Percentiles rank a stretch among this genome's conserved stretches.
These are phyloP conservation scores for Neofusicoccum sp. DNA, from an alignment of 2,329 filamentous ascomycete species.

Conservation along the genomic window DNA sequence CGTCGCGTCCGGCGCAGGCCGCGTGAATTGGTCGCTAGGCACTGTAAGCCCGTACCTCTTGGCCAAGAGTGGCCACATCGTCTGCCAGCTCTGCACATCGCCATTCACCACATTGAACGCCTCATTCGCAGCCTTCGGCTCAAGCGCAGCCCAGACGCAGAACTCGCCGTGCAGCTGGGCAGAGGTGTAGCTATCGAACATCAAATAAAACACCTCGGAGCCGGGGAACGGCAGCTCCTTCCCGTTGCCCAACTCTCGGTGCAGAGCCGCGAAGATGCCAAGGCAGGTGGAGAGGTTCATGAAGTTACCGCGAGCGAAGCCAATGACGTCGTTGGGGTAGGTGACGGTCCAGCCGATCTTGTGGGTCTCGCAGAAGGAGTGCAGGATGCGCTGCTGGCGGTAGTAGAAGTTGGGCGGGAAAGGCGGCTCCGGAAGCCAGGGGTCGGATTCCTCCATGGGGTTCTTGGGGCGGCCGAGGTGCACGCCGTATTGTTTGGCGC, in stretches of 20 bases:
- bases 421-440: slow-evolving; percentile 40
- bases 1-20: too few relatives aligned
- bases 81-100: slow-evolving; percentile 43
- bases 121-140: slow-evolving; percentile 37
- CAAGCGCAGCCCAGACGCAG: slow-evolving; percentile 33
- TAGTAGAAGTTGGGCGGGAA: slow-evolving; percentile 52
- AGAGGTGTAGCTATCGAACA: slow-evolving; percentile 31
- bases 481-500: slow-evolving; percentile 54
- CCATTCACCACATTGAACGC: slow-evolving; percentile 47
- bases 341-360: slow-evolving; percentile 45
- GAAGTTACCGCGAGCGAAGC: slow-evolving; percentile 40
- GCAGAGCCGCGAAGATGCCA: slow-evolving; percentile 30
- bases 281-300: slow-evolving; percentile 35
- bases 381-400: slow-evolving; percentile 47
- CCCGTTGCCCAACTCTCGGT: slow-evolving; percentile 29
- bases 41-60: too few relatives aligned
- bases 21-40: too few relatives aligned
- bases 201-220: slow-evolving; percentile 29
- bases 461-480: slow-evolving; percentile 50
- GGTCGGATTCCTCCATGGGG: slow-evolving; percentile 49
- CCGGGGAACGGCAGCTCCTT: slow-evolving; percentile 30
- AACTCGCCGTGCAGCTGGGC: slow-evolving; percentile 30
- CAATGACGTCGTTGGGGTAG: slow-evolving; percentile 47
- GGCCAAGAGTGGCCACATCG: slow-evolving; percentile 40
- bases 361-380: slow-evolving; percentile 29